A percentile compares a stretch with the other conserved stretches of the same genome.
These are phyloP conservation scores for Crithidia mellificae DNA, from an alignment of 208 protist genomes.

Conservation along the genomic window DNA sequence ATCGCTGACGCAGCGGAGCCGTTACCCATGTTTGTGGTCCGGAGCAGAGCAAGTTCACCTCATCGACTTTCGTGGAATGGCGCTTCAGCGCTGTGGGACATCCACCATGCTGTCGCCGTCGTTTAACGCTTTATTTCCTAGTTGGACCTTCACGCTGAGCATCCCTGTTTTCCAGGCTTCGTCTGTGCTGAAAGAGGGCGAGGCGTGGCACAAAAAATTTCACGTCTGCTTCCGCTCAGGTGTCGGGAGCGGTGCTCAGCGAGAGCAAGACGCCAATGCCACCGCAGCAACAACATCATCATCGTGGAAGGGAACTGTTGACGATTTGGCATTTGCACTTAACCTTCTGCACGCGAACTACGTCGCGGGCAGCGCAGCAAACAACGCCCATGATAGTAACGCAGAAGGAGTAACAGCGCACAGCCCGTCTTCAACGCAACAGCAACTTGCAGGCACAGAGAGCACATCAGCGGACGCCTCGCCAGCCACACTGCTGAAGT, in stretches of 20 bases:
- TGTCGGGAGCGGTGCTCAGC: not conserved
- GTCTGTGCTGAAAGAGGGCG: conserved; percentile 7
- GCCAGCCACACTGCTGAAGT: conserved; percentile 18
- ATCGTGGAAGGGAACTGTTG: conserved; percentile 4
- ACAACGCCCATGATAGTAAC: too few species aligned
- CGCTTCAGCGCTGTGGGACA: not conserved
- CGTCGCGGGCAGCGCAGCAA: not conserved
- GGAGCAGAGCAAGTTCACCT: not conserved
- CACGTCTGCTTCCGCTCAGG: not conserved
- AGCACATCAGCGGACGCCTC: not conserved
- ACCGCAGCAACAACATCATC: too few species aligned
- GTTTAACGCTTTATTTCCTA: conserved; percentile 4
- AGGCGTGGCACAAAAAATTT: conserved; percentile 17
- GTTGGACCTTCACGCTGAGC: conserved; percentile 3
- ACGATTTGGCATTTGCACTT: conserved; percentile 15
- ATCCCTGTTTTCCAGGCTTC: conserved; percentile 14
- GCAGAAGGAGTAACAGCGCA: not conserved
- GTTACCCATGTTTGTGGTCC: not conserved
- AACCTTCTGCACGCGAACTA: conserved; percentile 27
- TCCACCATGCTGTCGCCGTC: not conserved
- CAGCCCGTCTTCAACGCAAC: not conserved
- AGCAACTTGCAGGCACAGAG: not conserved
- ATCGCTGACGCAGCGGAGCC: not conserved
- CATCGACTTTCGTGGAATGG: not conserved
- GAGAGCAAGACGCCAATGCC: not conserved